These are phyloP conservation scores for Chamaenerion angustifolium DNA, from an alignment of 345 rosid species.

Conservation along the genomic window DNA sequence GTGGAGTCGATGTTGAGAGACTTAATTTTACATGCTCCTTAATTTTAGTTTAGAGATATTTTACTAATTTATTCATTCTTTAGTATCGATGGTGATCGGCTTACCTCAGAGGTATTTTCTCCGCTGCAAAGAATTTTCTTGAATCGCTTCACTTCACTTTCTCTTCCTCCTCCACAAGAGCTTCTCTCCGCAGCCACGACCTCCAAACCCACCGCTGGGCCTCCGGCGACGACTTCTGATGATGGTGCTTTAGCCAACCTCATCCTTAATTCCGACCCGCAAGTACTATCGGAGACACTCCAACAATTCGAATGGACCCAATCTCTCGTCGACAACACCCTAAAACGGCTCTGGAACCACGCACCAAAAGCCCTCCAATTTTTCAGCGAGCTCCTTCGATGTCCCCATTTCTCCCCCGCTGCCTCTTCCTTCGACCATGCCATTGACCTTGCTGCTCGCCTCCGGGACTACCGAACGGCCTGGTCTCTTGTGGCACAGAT, in stretches of 20 bases:
- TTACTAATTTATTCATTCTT: no score
- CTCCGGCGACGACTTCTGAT: conserved; percentile 9
- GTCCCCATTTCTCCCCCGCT: conserved; percentile 35
- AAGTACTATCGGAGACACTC: conserved; percentile 24
- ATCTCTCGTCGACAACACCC: conserved; percentile 40
- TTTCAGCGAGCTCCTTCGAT: conserved; percentile 45
- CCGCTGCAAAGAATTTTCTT: no score
- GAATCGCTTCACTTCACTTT: background rate
- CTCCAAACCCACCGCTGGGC: background rate
- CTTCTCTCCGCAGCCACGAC: background rate
- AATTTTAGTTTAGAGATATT: no score
- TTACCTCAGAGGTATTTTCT: no score
- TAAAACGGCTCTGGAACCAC: conserved; percentile 78
- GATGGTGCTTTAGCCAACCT: conserved; percentile 21
- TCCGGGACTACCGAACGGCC: conserved; percentile 33
- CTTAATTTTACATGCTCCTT: no score
- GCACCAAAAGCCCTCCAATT: conserved; percentile 70
- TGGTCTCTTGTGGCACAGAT: conserved; percentile 48
- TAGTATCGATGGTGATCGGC: no score
- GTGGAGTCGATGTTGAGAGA: no score
- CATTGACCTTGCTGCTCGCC: conserved; percentile 70
- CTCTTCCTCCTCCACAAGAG: background rate
- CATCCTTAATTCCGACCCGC: conserved; percentile 25
- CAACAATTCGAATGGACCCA: conserved; percentile 48
- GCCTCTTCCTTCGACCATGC: conserved; percentile 75